Conservation (phyloP, 495 filamentous ascomycete genomes). For the Tuber aestivum region DNA sequence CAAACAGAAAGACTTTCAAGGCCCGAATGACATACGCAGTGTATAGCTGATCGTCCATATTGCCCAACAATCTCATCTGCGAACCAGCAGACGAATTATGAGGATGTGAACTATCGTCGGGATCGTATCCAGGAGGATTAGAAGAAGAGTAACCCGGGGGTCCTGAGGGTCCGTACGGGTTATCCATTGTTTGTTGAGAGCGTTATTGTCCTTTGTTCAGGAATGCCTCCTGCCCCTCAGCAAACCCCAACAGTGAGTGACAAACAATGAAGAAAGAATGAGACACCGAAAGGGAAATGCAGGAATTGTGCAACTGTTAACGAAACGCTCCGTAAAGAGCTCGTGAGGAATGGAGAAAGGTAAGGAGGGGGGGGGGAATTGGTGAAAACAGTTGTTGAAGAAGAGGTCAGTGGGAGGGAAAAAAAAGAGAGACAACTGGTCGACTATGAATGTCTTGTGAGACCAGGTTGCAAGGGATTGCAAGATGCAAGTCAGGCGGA, state of each 20-base stretch:
- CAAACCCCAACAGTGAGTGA: neutral
- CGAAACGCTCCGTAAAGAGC: constrained; percentile 3
- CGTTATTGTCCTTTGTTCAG: neutral
- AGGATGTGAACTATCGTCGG: constrained; percentile 27
- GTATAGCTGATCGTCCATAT: constrained; percentile 33
- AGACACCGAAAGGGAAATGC: constrained; percentile 1
- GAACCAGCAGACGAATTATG: constrained; percentile 28
- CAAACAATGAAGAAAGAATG: constrained; percentile 9
- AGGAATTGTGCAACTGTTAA: constrained; percentile 17
- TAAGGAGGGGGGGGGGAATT: constrained; percentile 2
- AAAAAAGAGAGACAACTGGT: constrained; percentile 24
- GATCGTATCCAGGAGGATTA: constrained; percentile 28
- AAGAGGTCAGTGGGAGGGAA: neutral
- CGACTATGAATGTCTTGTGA: constrained; percentile 4
- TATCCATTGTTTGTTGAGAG: constrained; percentile 27
- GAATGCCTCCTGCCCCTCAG: neutral
- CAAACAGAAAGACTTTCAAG: constrained; percentile 5
- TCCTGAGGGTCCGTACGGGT: constrained; percentile 30
- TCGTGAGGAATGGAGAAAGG: constrained; percentile 6
- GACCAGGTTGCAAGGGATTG: neutral
- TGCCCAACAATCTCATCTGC: constrained; percentile 37
- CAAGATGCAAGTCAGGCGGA: neutral
- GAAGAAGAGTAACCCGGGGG: constrained; percentile 27
- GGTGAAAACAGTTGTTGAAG: neutral
- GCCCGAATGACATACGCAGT: constrained; percentile 14